Evolutionary conservation across 2,329 filamentous ascomycete species (phyloP), one percentile per base, ranked within the genome.

Genomic region (Trichoderma sp.): DNA sequence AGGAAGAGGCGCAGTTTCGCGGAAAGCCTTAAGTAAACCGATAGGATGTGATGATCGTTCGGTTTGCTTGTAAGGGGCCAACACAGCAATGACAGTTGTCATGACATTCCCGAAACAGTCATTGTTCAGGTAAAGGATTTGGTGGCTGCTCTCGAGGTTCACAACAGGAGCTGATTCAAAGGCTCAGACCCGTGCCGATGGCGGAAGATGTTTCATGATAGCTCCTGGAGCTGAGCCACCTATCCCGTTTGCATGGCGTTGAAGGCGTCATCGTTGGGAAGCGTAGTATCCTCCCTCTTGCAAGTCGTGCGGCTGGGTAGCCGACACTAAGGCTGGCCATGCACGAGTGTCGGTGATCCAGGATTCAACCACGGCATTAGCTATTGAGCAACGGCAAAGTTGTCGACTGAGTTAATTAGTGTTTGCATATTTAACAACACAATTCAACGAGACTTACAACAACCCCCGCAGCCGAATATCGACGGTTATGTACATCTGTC

Each of bases 61-160:
- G 73, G 75, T 81, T 75, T 18, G 82, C 80, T 5, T 81, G 35
- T 81, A 76, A 4, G 85, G 85, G 4, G 85, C 73, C 8, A 87
- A 76, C 1, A 87, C 80, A 0, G 85, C 86, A 1, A 84, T 80
- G 0, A 85, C 83, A 0, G 85, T 82, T 2, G 81, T 82, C 3
- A 83, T 82, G 5, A 85, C 81, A 2, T 84, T 79, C 24, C 81
- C 80, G 14, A 80, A 78, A 45, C 79, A 82, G 76, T 86, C 82
- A 2, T 81, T 85, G 12, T 85, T 85, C 9, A 84, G 81, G 76
- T 85, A 86, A 2, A 86, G 80, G 59, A 87, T 80, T 73, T 87
- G 83, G 68, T 80, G 66, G 45, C 69, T 77, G 3, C 67, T 71
- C 5, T 78, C 29, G n/a, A 82, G 76, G 63, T 77, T 77, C 29